Base-by-base conservation (phyloP, 169 alveolate genomes). In the Neospora caninum region DNA sequence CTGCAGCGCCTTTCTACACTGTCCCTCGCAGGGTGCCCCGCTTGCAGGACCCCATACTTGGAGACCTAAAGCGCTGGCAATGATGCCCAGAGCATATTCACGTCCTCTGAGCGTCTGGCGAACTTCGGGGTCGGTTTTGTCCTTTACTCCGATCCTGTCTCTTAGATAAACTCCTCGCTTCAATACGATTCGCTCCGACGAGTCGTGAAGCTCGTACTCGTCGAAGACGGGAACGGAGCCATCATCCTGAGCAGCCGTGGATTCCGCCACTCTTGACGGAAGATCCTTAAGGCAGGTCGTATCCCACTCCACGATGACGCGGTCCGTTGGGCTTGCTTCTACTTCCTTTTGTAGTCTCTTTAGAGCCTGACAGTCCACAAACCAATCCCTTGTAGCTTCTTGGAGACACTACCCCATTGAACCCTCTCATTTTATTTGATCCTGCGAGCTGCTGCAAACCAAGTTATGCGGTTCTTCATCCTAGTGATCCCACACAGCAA, bases 61-160 rank as follows among this genome's bases (percentile, higher is more conserved):
- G 18, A 82, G 38, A 36, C 67, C 69, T 29, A 82, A 36, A 31
- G 69, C 36, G 54, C 89, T 82, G 54, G 89, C 89, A n/a, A 82
- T 82, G 89, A 82, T 43, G 29, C 89, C 89, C 36, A 82, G 36
- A 27, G 89, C 89, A 49, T 82, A 82, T 41, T 82, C 89, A 20
- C 89, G 54, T 0, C 89, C 89, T 36, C 41, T 82, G 49, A 82
- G 41, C 54, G 41, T n/a, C 89, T 82, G 89, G n/a, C 89, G 54
- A 36, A 82, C 89, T 45, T 82, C 89, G 29, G 89, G 89, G 70
- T 82, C 89, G 69, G 70, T 43, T n/a, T 82, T 82, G 69, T 82
- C 89, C 41, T 82, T 82, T 29, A 31, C 9, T 29, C 89, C 89
- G 16, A 82, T 42, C 54, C 89, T 13, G 41, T 82, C 89, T 20